Evolutionary conservation across 306 rosid species (phyloP), one percentile per base, ranked within the genome.

Genomic region (Luffa aegyptiaca): DNA sequence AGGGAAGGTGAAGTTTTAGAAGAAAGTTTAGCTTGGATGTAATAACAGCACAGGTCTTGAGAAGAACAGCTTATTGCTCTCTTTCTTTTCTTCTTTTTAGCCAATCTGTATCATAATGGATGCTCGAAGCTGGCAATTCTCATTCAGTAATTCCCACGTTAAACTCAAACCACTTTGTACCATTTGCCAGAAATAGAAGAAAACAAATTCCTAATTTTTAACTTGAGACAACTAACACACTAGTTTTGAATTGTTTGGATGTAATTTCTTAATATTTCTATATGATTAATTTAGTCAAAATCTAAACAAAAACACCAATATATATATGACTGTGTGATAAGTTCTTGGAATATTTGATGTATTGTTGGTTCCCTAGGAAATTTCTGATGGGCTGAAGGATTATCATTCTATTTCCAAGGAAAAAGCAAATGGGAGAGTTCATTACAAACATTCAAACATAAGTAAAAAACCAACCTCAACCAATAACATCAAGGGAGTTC

Each of bases 1-100:
- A 69, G 84, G 85, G 81, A 77, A 83, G 89, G 88, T 92, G 77
- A 90, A 80, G 79, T 92, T 66, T 33, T 84, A 80, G 77, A 77
- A 44, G 37, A 12, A 70, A 76, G 17, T 71, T 45, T 79, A 73
- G 26, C 44, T 73, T 73, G 0, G 61, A 33, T 73, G 78, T 73
- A 73, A 73, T 31, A 73, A 31, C 55, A 73, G 78, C 78, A 73
- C 78, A 73, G 59, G 59, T 72, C 21, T 26, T 72, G 55, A 13
- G 58, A 48, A 48, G 18, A 72, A 41, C 84, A 53, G 69, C 80
- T 56, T 68, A 36, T 39, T 45, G n/a, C 57, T 45, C 76, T 48
- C 31, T 73, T 52, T 48, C 31, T 73, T 52, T 51, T 48, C 51
- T 11, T 31, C 44, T 73, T 48, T 71, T 73, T 48, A 73, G 56